phyloP scores from a whole-genome alignment of 2,329 filamentous ascomycete species.

The Ophiobolus disseminans region DNA sequence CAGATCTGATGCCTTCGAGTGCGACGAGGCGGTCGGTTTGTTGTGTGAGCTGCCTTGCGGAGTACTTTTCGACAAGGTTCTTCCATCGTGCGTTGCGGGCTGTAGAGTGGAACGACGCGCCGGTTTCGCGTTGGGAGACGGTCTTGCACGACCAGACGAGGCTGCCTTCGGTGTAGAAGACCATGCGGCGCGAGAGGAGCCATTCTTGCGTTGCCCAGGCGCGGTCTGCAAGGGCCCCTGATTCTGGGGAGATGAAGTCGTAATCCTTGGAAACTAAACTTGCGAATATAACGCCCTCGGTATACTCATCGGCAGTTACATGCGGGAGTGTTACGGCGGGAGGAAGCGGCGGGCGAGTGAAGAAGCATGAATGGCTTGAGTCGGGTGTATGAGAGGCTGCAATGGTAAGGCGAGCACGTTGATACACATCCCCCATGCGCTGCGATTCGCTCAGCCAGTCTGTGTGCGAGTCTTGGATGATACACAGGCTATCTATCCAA shows the following conservation, averaged over 20 bases:
- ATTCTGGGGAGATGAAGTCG: constrained; percentile 4
- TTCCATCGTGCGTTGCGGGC: constrained; percentile 32
- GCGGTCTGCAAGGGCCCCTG: constrained; percentile 17
- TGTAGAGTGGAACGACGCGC: constrained; percentile 25
- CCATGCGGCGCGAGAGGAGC: constrained; percentile 25
- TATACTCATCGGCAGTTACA: constrained; percentile 10
- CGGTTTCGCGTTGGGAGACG: constrained; percentile 29
- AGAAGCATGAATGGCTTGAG: constrained; percentile 24
- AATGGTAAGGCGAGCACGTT: constrained; percentile 18
- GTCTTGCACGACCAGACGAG: constrained; percentile 31
- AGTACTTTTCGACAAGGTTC: constrained; percentile 27
- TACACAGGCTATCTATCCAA: constrained; percentile 27
- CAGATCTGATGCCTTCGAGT: constrained; percentile 12
- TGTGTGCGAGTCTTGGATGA: constrained; percentile 18
- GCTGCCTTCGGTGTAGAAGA: constrained; percentile 27
- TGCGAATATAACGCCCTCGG: constrained; percentile 18
- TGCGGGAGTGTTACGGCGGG: constrained; percentile 20
- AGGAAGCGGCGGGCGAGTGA: constrained; percentile 8
- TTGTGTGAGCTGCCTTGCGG: constrained; percentile 11
- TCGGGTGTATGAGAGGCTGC: constrained; percentile 24
- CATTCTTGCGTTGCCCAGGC: constrained; percentile 31
- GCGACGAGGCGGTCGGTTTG: constrained; percentile 27
- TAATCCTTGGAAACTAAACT: constrained; percentile 19
- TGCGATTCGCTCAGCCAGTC: constrained; percentile 26
- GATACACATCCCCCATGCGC: constrained; percentile 23